Base-by-base conservation (phyloP, 1,139 yeast genomes). In the Candida freyschussii region DNA sequence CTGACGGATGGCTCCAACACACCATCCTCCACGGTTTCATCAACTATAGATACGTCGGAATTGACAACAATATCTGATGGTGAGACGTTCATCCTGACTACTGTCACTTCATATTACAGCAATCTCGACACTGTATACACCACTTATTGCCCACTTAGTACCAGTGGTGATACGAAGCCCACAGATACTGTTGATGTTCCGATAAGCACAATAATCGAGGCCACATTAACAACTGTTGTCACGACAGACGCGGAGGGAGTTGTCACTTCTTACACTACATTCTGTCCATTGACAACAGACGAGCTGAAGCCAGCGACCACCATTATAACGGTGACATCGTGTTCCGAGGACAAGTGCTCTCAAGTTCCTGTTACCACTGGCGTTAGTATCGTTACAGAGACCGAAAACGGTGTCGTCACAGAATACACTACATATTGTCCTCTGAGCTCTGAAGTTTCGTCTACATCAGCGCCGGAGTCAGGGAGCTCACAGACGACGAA, bases 361-460 rank as follows among this genome's bases (percentile, higher is more conserved):
- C 24, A 27, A 13, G 27, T 29, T 13, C 36, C 40, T 15, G 39
- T 42, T 16, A 38, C 44, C 2, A 35, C 40, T 5, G 43, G 43
- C 20, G 24, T 29, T 8, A 32, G 39, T 13, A 36, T 34, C 8
- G 28, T 41, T 19, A 34, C 45, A 7, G 14, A 30, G 3, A 21
- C 24, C 3, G 30, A 15, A 4, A 19, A 12, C n/a, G 41, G 38
- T 26, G 36, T 25, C 16, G 27, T 30, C 14, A 41, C 47, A 6
- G 30, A 24, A 22, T 52, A 52, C 44, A 52, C 59, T 20, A 52
- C 61, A 5, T 55, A 42, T 47, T 53, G 57, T 27, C 59, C 59
- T 36, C 40, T 52, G 27, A 34, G 47, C 20, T n/a, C 27, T 19
- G 23, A 13, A 17, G 25, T 16, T 12, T 6, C 34, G 13, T 7